Evolutionary conservation across 2,329 filamentous ascomycete genomes (phyloP).

Genomic region (Leptographium radiaticola): DNA sequence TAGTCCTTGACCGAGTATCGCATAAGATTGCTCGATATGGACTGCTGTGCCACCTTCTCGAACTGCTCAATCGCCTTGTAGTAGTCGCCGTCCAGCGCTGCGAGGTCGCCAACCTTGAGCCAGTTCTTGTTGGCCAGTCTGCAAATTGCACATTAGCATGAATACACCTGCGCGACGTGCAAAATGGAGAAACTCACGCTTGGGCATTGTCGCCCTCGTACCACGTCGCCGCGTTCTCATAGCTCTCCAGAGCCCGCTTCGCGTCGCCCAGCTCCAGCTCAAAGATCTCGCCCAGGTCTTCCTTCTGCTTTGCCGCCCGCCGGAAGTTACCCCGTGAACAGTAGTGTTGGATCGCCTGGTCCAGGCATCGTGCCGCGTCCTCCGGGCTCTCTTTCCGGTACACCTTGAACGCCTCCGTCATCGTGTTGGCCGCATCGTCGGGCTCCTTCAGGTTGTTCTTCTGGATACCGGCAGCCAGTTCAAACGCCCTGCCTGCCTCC

Average conservation of each 20-base stretch:
- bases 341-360: slow-evolving; percentile 73
- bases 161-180: background rate
- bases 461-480: slow-evolving; percentile 74
- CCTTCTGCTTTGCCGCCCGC: slow-evolving; percentile 79
- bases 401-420: slow-evolving; percentile 87
- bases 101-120: slow-evolving; percentile 82
- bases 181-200: slow-evolving; percentile 43
- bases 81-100: slow-evolving; percentile 73
- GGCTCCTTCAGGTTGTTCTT: slow-evolving; percentile 72
- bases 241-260: slow-evolving; percentile 67
- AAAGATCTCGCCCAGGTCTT: slow-evolving; percentile 75
- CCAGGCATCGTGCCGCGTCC: slow-evolving; percentile 69
- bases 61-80: slow-evolving; percentile 69
- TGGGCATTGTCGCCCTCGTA: slow-evolving; percentile 78
- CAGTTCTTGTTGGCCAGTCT: slow-evolving; percentile 87
- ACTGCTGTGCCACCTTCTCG: slow-evolving; percentile 67
- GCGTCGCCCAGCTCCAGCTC: slow-evolving; percentile 70
- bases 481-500: slow-evolving; percentile 78
- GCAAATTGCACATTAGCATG: slow-evolving; percentile 4
- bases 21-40: slow-evolving; percentile 83
- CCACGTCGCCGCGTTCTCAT: slow-evolving; percentile 78
- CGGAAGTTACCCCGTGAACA: slow-evolving; percentile 83
- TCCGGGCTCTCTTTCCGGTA: slow-evolving; percentile 77
- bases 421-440: slow-evolving; percentile 80
- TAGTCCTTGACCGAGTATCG: slow-evolving; percentile 93